Evolutionary conservation across 2,329 filamentous ascomycete species (phyloP), one percentile per base, ranked within the genome.

Genomic region (Rhytidhysteron rufulum): DNA sequence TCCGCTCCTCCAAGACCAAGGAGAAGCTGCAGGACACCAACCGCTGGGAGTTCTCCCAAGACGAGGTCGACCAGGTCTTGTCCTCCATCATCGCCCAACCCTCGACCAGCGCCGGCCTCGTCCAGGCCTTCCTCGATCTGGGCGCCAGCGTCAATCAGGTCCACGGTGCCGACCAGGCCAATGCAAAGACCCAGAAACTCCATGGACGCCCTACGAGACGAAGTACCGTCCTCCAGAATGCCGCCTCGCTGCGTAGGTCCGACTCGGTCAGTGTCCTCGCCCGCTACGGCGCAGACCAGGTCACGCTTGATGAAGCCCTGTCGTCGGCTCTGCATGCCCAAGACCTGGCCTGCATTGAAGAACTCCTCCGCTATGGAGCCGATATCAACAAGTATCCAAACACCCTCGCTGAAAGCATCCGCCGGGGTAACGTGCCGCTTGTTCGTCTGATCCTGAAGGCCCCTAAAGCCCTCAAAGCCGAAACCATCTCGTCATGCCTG

Each of bases 141-240:
- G 61, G 61, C 22, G 61, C 59, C 4, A 63, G 60, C 37, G 60
- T 65, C 43, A 65, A 65, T 32, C 52, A 49, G 20, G 37, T 59
- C 9, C 53, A 57, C 22, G 38, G 41, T 5, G 31, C 42, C 15
- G 47, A 53, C 15, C 44, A 50, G 27, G 55, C 51, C 40, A 55
- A 50, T 38, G 40, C 34, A 18, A 59, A 57, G 21, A 41, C n/a
- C 29, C 54, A 53, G 38, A 46, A 48, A 18, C 31, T 54, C 3
- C 54, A 55, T 31, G 40, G 46, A 15, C 32, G 47, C 16, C 45
- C 52, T 34, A 54, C 57, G 32, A 54, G 58, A 40, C 51, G 61
- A 41, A 65, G 60, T 45, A 65, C 59, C 17, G 58, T 65, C 2
- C 39, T 65, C 20, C 61, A 65, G 39, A 54, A 58, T 38, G 62